Base-by-base conservation (phyloP, 1,284 basidiomycete genomes). In the Cutaneotrichosporon spelunceum region DNA sequence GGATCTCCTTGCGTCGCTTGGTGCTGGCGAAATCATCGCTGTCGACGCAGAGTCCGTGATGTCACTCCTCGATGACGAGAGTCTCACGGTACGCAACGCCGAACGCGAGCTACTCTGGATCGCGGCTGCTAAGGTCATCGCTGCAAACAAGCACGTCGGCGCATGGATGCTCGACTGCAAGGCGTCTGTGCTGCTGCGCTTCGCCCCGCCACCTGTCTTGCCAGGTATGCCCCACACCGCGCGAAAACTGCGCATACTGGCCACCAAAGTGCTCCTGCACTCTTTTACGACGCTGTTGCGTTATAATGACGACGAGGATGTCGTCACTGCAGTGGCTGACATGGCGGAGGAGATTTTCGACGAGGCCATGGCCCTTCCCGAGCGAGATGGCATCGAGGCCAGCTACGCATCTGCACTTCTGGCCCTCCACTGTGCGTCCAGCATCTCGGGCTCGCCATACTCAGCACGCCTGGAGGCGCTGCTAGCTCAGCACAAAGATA, bases 81-180 rank as follows among this genome's bases (percentile, higher is more conserved):
- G 68, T n/a, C 21, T 56, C 36, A 27, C 56, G 57, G n/a, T 54
- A 3, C 63, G 64, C 30, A 69, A 69, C 1, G 39, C 71, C 7
- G 74, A 74, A 47, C 70, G 65, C 29, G 76, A 78, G 53, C 56
- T 76, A 13, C 23, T 74, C 5, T 78, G 76, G 76, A 56, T 72
- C 19, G 68, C 74, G 6, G 63, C 70, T 0, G 70, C 63, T 1
- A 64, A 56, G 23, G 61, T 61, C 3, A 53, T 74, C 8, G 53
- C 55, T 5, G 58, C 60, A 4, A 63, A 71, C 21, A 59, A 48
- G 13, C 27, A 49, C 10, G 50, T 72, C 9, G 66, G 66, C 2
- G 50, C 47, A 0, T 78, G 76, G 76, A 59, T 75, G 4, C 45
- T 76, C 8, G 48, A 53, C 11, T 27, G 57, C 8, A 49, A 69